Conservation (phyloP, 441 rosid species). For the Populus hybrid region DNA sequence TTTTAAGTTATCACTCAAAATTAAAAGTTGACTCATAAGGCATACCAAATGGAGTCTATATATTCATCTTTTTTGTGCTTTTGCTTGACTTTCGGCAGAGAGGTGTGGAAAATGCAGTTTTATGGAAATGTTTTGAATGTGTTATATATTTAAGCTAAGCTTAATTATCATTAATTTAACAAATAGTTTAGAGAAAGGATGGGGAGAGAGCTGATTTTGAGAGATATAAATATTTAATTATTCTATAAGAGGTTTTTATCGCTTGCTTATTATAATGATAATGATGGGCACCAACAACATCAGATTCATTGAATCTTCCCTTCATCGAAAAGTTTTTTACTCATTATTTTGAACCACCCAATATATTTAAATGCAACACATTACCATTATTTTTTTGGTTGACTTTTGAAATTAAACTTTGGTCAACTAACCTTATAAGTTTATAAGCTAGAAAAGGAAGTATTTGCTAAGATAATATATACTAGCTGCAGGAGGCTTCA, state of each 20-base stretch:
- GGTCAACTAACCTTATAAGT: slow-evolving; percentile 8
- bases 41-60: not conserved
- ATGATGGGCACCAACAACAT: not conserved
- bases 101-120: too few species aligned
- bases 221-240: too few species aligned
- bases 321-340: not conserved
- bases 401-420: slow-evolving; percentile 18
- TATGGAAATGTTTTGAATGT: not conserved
- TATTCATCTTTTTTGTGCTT: not conserved
- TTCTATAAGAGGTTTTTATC: not conserved
- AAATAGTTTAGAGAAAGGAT: too few species aligned
- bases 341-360: too few species aligned
- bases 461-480: not conserved
- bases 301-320: slow-evolving; percentile 25
- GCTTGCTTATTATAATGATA: not conserved
- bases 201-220: too few species aligned
- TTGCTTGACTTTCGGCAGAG: not conserved
- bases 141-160: too few species aligned
- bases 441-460: not conserved
- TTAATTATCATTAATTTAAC: too few species aligned
- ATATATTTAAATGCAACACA: too few species aligned
- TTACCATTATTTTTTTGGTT: slow-evolving; percentile 15
- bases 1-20: not conserved
- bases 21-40: not conserved
- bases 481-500: not conserved